Conservation (phyloP, 345 rosid genomes). For the Eucalyptus cladocalyx region DNA sequence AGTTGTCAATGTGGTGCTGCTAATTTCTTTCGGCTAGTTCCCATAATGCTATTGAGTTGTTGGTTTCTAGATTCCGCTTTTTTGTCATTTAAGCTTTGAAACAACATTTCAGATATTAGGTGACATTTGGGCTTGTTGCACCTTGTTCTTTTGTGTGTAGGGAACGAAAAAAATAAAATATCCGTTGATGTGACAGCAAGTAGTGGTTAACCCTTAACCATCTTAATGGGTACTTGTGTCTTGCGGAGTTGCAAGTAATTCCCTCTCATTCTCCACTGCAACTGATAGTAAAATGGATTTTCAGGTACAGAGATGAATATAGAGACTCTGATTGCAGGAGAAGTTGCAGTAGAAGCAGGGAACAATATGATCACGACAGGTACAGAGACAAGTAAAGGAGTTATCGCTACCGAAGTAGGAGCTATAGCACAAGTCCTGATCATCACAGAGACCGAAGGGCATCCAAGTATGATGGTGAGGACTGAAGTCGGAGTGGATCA, state of each 20-base stretch:
- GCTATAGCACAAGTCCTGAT: slow-evolving; percentile 36
- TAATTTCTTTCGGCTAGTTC: no score
- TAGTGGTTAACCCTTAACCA: neutral
- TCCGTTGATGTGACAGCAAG: no score
- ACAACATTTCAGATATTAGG: no score
- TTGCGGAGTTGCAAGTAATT: neutral
- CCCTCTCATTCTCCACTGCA: neutral
- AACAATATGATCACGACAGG: slow-evolving; percentile 22
- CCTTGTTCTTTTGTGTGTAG: no score
- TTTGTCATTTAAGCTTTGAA: no score
- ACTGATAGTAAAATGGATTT: neutral
- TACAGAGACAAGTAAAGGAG: slow-evolving; percentile 19
- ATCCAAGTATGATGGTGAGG: slow-evolving; percentile 26
- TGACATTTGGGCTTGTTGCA: no score
- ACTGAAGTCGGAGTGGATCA: slow-evolving; percentile 22
- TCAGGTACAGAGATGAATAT: slow-evolving; percentile 25
- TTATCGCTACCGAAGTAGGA: slow-evolving; percentile 18
- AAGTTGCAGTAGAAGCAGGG: slow-evolving; percentile 40
- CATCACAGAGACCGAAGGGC: slow-evolving; percentile 11
- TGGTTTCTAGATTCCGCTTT: no score
- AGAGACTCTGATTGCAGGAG: slow-evolving; percentile 20
- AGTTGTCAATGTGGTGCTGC: no score
- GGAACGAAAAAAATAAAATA: no score
- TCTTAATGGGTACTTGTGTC: neutral
- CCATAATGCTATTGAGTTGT: no score